Base-by-base conservation (phyloP, 2,329 filamentous ascomycete genomes). In the Fusarium sp. region DNA sequence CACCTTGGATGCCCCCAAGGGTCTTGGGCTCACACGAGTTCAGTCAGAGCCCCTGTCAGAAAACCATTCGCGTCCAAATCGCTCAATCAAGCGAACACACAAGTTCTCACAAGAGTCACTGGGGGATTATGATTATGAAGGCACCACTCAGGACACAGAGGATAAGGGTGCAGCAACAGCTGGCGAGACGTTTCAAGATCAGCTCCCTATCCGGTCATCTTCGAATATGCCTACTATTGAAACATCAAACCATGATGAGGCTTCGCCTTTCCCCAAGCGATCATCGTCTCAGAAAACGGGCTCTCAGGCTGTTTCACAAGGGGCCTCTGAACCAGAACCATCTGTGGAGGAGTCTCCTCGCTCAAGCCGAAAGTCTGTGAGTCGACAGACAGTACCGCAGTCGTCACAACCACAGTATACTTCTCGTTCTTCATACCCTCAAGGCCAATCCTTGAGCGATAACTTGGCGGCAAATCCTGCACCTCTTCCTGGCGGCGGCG, bases 401-500 rank as follows among this genome's bases (percentile, higher is more conserved):
- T 54, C 72, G 16, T 65, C 76, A 33, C 71, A 74, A 45, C 77
- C 79, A 20, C 77, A 81, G 37, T 74, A 80, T 58, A 79, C 75
- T 27, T 77, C 80, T 22, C 77, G 78, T 9, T 77, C 77, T 16
- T 76, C 74, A 29, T 75, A 78, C 43, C 76, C 76, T 16, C 77
- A 79, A 67, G 75, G 75, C 14, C 77, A 79, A 62, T 74, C 80
- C 4, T 52, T 80, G 22, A 79, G 67, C 41, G 80, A 82, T n/a
- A 79, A 77, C 31, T 67, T 80, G 13, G 73, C 79, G 5, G 77
- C 81, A 16, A 80, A 74, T 29, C 90, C 93, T 5, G 91, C 94
- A n/a, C 86, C 91, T 31, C 83, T 96, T 3, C 92, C 93, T 24
- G 93, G 93, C 14, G 92, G 91, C 65, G 90, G 87, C 66, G 92